These are phyloP conservation scores for Aeschynomene evenia DNA, from an alignment of 306 rosid genomes.

Conservation along the genomic window DNA sequence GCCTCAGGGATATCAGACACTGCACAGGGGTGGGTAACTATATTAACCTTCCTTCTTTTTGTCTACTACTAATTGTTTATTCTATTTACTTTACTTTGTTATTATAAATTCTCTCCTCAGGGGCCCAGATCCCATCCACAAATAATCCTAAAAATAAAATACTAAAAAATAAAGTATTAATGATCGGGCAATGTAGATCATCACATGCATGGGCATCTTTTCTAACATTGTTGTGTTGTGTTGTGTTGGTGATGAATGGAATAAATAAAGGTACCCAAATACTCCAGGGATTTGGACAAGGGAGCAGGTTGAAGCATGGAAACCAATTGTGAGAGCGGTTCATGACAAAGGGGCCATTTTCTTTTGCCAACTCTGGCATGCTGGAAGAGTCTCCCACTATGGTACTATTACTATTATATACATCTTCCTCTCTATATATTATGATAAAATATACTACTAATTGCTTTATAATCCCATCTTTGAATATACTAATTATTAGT, in stretches of 20 bases:
- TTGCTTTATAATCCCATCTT: background rate
- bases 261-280: slow-evolving; percentile 47
- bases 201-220: too few relatives aligned
- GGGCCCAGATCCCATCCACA: too few relatives aligned
- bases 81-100: too few relatives aligned
- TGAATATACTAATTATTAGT: background rate
- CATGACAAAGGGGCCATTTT: slow-evolving; percentile 51
- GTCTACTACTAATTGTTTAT: background rate
- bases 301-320: slow-evolving; percentile 55
- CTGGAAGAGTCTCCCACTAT: slow-evolving; percentile 48
- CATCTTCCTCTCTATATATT: too few relatives aligned
- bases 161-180: too few relatives aligned
- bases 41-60: slow-evolving; percentile 3
- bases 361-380: slow-evolving; percentile 65
- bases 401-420: slow-evolving; percentile 8
- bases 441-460: too few relatives aligned
- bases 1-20: slow-evolving; percentile 52
- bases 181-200: too few relatives aligned
- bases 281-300: slow-evolving; percentile 56
- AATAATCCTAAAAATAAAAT: too few relatives aligned
- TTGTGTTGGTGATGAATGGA: background rate
- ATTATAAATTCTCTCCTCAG: too few relatives aligned
- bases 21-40: slow-evolving; percentile 64
- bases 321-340: slow-evolving; percentile 53
- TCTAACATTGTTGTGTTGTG: too few relatives aligned